Evolutionary conservation across 176 grass and related monocot genomes (phyloP), one percentile per base, ranked within the genome.

Genomic region (Calamus simplicifolius): DNA sequence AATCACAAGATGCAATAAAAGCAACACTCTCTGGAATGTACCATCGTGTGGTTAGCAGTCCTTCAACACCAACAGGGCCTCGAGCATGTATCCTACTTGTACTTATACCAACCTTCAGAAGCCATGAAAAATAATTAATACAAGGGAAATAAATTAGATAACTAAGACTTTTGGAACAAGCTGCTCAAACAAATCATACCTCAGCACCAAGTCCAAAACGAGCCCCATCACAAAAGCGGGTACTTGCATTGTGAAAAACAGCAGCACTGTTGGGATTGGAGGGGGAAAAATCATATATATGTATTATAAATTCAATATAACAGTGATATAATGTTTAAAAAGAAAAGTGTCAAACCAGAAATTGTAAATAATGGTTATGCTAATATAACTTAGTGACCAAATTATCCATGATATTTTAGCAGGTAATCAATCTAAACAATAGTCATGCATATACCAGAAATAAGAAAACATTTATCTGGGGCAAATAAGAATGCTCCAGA

Each of bases 131-230:
- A 63, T 73, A 43, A 12, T 43, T 43, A 77, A 16, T 26, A 61
- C 58, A 1, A 81, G 48, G 48, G 49, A 73, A 30, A 26, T 43
- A 67, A 28, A 64, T 18, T 60, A 29, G 49, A 54, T 23, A 59
- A 19, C 51, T 54, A 79, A 38, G 8, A 55, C 18, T 13, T 17
- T 16, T 48, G 18, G 52, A 8, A 8, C 67, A 27, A 29, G 17
- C 14, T 60, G 29, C 26, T 1, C 48, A 51, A 66, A 16, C 69
- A 75, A 51, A 63, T 48, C 25, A 4, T 80, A 98, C 93, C 93
- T 98, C 93, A 58, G 93, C 88, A 76, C 93, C 93, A n/a, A 98
- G 54, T 73, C 93, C 93, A 74, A 98, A 98, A 72, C 93, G 93
- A 72, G 93, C 84, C 13, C 93, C 93, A 26, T 98, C 93, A 43